Base-by-base conservation (phyloP, 768 basidiomycete species). In the Rhizopogon vesiculosus region DNA sequence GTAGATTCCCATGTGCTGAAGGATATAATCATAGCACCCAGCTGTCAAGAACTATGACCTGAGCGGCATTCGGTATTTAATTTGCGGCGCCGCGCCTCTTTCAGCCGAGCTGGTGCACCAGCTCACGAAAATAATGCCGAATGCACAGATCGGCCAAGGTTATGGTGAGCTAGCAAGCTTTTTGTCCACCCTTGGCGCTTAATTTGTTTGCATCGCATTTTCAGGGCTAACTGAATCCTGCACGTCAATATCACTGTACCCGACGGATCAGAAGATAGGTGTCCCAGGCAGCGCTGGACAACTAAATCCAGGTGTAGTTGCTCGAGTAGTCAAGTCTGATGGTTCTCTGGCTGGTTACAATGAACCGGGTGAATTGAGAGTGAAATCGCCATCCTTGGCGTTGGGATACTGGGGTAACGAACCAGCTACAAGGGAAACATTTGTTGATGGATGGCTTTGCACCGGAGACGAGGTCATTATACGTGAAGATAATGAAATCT, bases 361-460 rank as follows among this genome's bases (percentile, higher is more conserved):
- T 53, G 86, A 89, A 58, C 65, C 76, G 3, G 87, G 87, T 0
- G 85, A 89, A 65, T 69, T 89, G 7, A 65, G 78, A 10, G 69
- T 85, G 38, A 79, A 67, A 33, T 63, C 67, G 8, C 74, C 77
- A 3, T 70, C 74, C 7, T 57, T 69, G 70, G 80, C 71, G 1
- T 57, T 75, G 9, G 71, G 75, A 6, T 78, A 88, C 66, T 69
- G 74, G 52, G 80, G 84, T 53, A 83, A 87, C 58, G 71, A 69
- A 22, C 64, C 81, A 66, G 86, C 86, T 40, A 89, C 87, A 5
- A 78, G 74, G 51, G 85, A 88, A 57, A 85, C 84, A 0, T 90
- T 89, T 64, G 58, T 82, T 15, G 77, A 87, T 56, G 87, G 87
- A 84, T 89, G 85, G 86, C 74, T 89, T 3, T 75, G 74, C 52